phyloP scores from a whole-genome alignment of 129 eudicot species.

The Flaveria trinervia region DNA sequence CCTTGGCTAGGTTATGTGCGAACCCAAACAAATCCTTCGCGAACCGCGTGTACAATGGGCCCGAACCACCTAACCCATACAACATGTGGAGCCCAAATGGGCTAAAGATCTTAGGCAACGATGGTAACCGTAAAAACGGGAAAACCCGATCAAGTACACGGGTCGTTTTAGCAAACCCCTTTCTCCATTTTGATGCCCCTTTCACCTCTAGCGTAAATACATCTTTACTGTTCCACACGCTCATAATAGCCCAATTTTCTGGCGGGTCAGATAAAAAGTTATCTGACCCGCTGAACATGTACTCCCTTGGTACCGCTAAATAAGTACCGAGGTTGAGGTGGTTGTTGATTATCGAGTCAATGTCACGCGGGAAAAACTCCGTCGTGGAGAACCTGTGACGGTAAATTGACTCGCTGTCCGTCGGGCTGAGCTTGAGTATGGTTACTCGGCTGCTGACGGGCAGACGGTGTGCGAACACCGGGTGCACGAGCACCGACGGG shows the following conservation, averaged over 20 bases:
- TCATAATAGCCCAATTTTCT: slow-evolving; percentile 82
- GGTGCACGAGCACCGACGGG: slow-evolving; percentile 87
- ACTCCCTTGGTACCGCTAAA: slow-evolving; percentile 56
- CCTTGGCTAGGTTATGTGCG: slow-evolving; percentile 78
- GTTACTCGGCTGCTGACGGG: slow-evolving; percentile 41
- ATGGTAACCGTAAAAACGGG: slow-evolving; percentile 73
- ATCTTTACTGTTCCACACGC: slow-evolving; percentile 88
- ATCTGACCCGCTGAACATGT: slow-evolving; percentile 52
- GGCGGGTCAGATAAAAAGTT: slow-evolving; percentile 58
- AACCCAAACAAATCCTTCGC: slow-evolving; percentile 60
- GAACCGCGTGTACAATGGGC: slow-evolving; percentile 56
- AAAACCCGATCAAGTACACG: slow-evolving; percentile 80
- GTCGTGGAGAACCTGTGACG: slow-evolving; percentile 75
- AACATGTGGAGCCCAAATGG: slow-evolving; percentile 93
- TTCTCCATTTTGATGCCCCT: slow-evolving; percentile 73
- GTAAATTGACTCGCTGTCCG: slow-evolving; percentile 80
- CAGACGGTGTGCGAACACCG: slow-evolving; percentile 80
- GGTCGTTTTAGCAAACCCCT: slow-evolving; percentile 60
- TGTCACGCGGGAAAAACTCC: slow-evolving; percentile 97
- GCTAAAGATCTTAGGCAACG: slow-evolving; percentile 75
- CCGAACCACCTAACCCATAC: slow-evolving; percentile 93
- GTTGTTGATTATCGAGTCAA: slow-evolving; percentile 66
- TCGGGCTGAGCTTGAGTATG: slow-evolving; percentile 46
- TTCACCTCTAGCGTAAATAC: slow-evolving; percentile 70
- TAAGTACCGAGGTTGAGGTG: slow-evolving; percentile 70